These are phyloP conservation scores for Daldinia sp. DNA, from an alignment of 2,329 filamentous ascomycete species.

Conservation along the genomic window DNA sequence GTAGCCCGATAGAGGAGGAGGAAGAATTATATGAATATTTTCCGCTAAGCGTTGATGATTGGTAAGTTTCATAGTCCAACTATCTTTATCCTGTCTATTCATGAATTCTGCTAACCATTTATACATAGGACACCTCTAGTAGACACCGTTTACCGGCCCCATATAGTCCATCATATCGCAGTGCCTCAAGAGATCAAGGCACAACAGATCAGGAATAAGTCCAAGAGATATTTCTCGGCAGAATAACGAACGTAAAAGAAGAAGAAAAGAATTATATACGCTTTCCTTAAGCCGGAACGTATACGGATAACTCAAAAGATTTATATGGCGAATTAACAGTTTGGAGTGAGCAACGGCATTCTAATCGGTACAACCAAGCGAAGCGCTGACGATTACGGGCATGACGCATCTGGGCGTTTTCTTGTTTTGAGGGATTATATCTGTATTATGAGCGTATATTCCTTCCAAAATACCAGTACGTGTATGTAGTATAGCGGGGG, in stretches of 20 bases:
- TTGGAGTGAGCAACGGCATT: slow-evolving; percentile 10
- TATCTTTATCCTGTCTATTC: no score
- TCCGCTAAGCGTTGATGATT: slow-evolving; percentile 88
- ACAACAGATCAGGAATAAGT: slow-evolving; percentile 69
- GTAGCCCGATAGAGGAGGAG: slow-evolving; percentile 76
- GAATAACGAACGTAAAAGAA: no score
- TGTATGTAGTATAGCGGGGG: slow-evolving; percentile 22
- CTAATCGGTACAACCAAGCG: slow-evolving; percentile 5
- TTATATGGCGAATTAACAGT: background rate
- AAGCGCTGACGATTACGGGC: slow-evolving; percentile 4
- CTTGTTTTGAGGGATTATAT: slow-evolving; percentile 9
- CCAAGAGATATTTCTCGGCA: slow-evolving; percentile 76
- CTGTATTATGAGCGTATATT: slow-evolving; percentile 25
- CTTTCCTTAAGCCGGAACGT: background rate
- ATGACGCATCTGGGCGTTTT: slow-evolving; percentile 21
- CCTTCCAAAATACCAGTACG: slow-evolving; percentile 2
- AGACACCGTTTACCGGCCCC: slow-evolving; percentile 61
- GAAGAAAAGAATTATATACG: background rate
- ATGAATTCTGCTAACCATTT: background rate
- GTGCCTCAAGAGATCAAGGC: slow-evolving; percentile 75
- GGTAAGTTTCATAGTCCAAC: slow-evolving; percentile 56
- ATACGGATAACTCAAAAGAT: slow-evolving; percentile 3
- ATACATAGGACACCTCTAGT: slow-evolving; percentile 41
- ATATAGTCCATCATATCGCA: slow-evolving; percentile 90
- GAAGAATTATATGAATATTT: slow-evolving; percentile 96